A percentile compares a stretch with the other conserved stretches of the same genome.
Conservation (phyloP, 805 yeast genomes). For the Scheffersomyces spartinae region DNA sequence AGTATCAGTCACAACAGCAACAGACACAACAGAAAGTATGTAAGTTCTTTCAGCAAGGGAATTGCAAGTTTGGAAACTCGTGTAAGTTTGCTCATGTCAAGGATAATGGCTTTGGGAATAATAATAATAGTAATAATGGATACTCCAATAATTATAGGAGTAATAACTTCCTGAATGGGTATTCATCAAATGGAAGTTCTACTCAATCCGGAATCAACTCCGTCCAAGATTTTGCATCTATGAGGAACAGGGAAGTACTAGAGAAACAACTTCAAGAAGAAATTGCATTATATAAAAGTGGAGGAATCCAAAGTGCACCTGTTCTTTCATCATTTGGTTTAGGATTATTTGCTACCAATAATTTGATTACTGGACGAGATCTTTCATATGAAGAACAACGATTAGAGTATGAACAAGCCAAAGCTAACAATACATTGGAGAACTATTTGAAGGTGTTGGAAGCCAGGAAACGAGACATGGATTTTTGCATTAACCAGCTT, state of each 20-base stretch:
- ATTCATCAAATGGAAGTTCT: slow-evolving; percentile 6
- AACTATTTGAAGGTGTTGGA: slow-evolving; percentile 29
- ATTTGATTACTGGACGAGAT: slow-evolving; percentile 41
- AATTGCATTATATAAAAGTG: slow-evolving; percentile 8
- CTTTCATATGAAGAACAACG: slow-evolving; percentile 43
- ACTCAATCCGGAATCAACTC: too few species aligned
- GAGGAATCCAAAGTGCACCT: slow-evolving; percentile 16
- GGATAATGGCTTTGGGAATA: slow-evolving; percentile 1
- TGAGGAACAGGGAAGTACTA: too few species aligned
- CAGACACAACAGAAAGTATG: too few species aligned
- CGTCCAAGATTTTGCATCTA: too few species aligned
- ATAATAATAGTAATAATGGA: slow-evolving; percentile 1
- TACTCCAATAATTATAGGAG: slow-evolving; percentile 3
- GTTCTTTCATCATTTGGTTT: slow-evolving; percentile 36
- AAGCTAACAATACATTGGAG: slow-evolving; percentile 18
- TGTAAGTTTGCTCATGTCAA: slow-evolving; percentile 15
- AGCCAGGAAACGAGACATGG: slow-evolving; percentile 37
- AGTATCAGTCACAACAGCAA: too few species aligned
- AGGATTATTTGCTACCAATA: slow-evolving; percentile 35
- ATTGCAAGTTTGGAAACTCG: slow-evolving; percentile 16
- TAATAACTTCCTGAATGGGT: slow-evolving; percentile 7
- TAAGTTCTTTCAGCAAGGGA: slow-evolving; percentile 13
- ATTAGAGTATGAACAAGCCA: slow-evolving; percentile 33
- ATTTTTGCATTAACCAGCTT: slow-evolving; percentile 26
- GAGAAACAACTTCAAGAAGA: slow-evolving; percentile 13